Conservation (phyloP, 2,329 filamentous ascomycete genomes). For the Emergomyces orientalis region DNA sequence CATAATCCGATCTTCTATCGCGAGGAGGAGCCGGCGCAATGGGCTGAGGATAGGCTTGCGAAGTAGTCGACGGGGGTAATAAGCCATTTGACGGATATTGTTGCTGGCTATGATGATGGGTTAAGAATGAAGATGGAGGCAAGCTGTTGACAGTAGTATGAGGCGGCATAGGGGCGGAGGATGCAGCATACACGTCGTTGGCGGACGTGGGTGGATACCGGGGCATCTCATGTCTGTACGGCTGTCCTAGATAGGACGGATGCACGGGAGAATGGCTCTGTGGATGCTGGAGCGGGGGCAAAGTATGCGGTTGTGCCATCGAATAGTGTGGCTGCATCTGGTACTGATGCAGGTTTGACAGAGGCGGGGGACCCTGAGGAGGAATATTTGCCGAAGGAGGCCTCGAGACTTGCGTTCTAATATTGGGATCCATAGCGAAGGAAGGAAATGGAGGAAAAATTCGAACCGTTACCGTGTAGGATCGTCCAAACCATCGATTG, state of each 20-base stretch:
- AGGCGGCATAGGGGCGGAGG: conserved; percentile 35
- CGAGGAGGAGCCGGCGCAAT: conserved; percentile 61
- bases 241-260: conserved; percentile 35
- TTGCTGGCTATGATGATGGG: conserved; percentile 31
- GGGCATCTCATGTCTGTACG: conserved; percentile 35
- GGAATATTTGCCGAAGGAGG: conserved; percentile 38
- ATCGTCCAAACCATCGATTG: conserved; percentile 16
- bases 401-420: conserved; percentile 36
- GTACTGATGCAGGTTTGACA: conserved; percentile 41
- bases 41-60: conserved; percentile 62
- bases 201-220: conserved; percentile 34
- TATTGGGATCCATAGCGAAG: conserved; percentile 35
- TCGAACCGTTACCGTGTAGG: conserved; percentile 10
- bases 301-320: conserved; percentile 36
- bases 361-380: conserved; percentile 36
- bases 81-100: conserved; percentile 41
- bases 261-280: conserved; percentile 37
- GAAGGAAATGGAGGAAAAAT: conserved; percentile 7
- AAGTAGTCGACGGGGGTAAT: conserved; percentile 57
- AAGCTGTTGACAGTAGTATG: conserved; percentile 35
- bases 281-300: conserved; percentile 40
- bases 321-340: conserved; percentile 39
- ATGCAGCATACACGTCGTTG: conserved; percentile 36
- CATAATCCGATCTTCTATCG: conserved; percentile 44
- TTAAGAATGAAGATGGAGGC: conserved; percentile 36